A percentile compares a stretch with the other conserved stretches of the same genome.
phyloP scores from a whole-genome alignment of 2,329 filamentous ascomycete genomes.

The Zymoseptoria pseudotritici region DNA sequence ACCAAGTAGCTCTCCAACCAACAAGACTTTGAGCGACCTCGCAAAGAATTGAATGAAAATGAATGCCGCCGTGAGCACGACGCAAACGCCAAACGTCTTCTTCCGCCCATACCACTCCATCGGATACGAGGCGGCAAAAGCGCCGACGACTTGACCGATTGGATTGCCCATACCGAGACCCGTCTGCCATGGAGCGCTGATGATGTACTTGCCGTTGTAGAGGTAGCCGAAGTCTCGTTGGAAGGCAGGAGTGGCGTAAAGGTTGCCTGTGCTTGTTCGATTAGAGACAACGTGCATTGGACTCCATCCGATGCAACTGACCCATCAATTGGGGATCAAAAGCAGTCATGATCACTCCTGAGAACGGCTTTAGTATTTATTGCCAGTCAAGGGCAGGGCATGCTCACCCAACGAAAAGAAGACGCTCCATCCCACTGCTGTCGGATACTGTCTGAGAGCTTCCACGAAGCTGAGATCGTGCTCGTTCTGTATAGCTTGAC shows the following conservation, averaged over 20 bases:
- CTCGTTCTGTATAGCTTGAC: constrained; percentile 21
- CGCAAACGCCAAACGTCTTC: constrained; percentile 25
- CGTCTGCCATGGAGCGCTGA: constrained; percentile 35
- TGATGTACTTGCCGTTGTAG: constrained; percentile 35
- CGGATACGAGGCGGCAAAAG: constrained; percentile 35
- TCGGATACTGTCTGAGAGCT: constrained; percentile 39
- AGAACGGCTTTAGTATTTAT: neutral
- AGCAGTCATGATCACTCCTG: constrained; percentile 46
- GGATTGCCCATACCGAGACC: constrained; percentile 46
- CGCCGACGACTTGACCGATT: constrained; percentile 51
- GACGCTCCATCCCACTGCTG: constrained; percentile 48
- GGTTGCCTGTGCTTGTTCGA: constrained; percentile 37
- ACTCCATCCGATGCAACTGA: neutral
- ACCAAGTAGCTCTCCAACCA: constrained; percentile 55
- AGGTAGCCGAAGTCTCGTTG: constrained; percentile 49
- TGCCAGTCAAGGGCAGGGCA: neutral
- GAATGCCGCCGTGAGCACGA: constrained; percentile 40
- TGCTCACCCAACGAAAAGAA: constrained; percentile 50
- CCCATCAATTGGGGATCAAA: constrained; percentile 57
- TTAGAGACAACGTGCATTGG: neutral
- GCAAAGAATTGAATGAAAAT: constrained; percentile 60
- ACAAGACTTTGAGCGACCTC: constrained; percentile 46
- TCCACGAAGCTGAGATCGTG: constrained; percentile 22
- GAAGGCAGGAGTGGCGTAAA: constrained; percentile 55
- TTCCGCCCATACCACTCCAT: constrained; percentile 30